Evolutionary conservation across 2,329 filamentous ascomycete genomes (phyloP), one percentile per base, ranked within the genome.

Genomic region (Dryadomyces sulphureus): DNA sequence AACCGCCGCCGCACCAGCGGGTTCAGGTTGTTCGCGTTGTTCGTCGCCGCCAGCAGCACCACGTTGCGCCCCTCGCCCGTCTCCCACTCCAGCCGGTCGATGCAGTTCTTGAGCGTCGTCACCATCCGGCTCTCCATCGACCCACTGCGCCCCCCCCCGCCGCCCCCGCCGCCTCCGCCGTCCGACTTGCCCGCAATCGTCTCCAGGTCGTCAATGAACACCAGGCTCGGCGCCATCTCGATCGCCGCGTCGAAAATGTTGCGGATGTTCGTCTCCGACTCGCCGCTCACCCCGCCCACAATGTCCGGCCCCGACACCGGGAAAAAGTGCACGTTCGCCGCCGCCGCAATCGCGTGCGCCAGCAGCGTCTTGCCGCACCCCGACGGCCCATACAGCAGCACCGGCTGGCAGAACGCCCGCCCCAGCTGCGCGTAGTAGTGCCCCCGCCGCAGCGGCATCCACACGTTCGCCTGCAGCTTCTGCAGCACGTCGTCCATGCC

Each of bases 201-300:
- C 61, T 98, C 89, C 45, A 96, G 85, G 54, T 94, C 83, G 54
- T 94, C 88, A 48, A 96, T 84, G 57, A 95, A 93, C 5, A 98
- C 73, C 5, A 98, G 70, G 56, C 87, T 94, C 0, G 92, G 92
- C 0, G 90, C 89, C 34, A 89, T 72, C 46, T 77, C 75, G 59
- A 85, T 86, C 0, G 92, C 92, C 57, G 92, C 85, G 12, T 96
- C 89, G 50, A 93, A 93, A 41, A 87, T 72, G 53, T 90, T 84
- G 32, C 86, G 72, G 24, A 94, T 76, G 49, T 87, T 86, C 65
- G 89, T 89, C 61, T 94, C 86, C 0, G 84, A 90, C 58, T 92
- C 87, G 54, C 86, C 86, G 30, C 84, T 92, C 79, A 90, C 92
- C 19, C 86, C 85, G 16, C 83, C 86, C 0, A 93, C 81, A 30